Evolutionary conservation across 164 flowering plant genomes (phyloP), one percentile per base, ranked within the genome.

Genomic region (Magnolia kwangsiensis): DNA sequence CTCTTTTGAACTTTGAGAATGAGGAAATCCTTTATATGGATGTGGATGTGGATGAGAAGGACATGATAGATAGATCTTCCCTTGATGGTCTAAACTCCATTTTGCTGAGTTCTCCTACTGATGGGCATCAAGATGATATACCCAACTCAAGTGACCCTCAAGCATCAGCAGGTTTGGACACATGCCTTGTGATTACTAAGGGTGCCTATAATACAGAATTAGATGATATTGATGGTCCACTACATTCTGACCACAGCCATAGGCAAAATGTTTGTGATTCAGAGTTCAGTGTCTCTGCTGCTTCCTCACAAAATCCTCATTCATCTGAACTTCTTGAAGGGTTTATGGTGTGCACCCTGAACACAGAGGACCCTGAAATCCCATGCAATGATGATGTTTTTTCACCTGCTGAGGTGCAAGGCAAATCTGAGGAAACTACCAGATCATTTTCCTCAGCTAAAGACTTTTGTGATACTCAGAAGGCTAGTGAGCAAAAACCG

Each of bases 381-480:
- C 99, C 99, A 21, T 70, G 76, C 85, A 95, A 92, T 84, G 92
- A 91, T 81, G 88, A 89, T 80, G 66, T 90, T 72, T 74, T 87
- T 63, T 76, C 84, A 9, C 78, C 87, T 4, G 63, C 50, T 65
- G 58, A 80, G 51, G 13, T 67, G 10, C 72, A 1, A 45, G 49
- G 23, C 78, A 75, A 51, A 21, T 66, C 71, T 59, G 73, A 73
- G 70, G 88, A 84, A 50, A 75, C 74, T 45, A 29, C 74, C 50
- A 79, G 72, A 66, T 78, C 81, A 73, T 20, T 49, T 27, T 68
- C 82, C 75, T 75, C 82, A 45, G 73, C 67, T 23, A 83, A 77
- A 50, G 85, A 82, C 68, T 50, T 74, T 5, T 37, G 76, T 69
- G 75, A 69, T 63, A 50, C 71, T 72, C 75, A 61, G 76, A 83